Base-by-base conservation (phyloP, 75 land plant species). In the Picea sitchensis region DNA sequence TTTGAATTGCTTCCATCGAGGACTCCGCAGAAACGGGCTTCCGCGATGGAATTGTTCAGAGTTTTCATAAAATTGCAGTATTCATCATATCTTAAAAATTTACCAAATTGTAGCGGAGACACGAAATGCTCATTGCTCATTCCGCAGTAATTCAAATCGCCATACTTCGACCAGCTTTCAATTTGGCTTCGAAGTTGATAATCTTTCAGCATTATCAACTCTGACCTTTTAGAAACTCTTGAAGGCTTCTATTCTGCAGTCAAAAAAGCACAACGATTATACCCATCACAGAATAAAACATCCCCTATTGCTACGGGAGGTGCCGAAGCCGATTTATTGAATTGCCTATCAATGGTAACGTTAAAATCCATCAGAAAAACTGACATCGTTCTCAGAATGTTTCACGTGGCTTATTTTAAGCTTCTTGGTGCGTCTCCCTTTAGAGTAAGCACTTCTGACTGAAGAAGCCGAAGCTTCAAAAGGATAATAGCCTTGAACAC, bases 401-500 rank as follows among this genome's bases (percentile, higher is more conserved):
- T n/a, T n/a, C 8, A 71, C 73, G 20, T 71, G 73, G 51, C 54
- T 71, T n/a, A 71, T 71, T 11, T 71, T 18, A 0, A 71, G 21
- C 73, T 21, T 41, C 73, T 71, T 21, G 18, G 73, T 41, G 38
- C 54, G 18, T 41, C 73, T 71, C 23, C 54, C 54, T 51, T 51
- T 51, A 18, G 7, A 47, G 20, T 26, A 71, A 5, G 47, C 8
- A 18, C 0, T 41, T 11, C 51, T 11, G 0, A n/a, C 73, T 18
- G 7, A 71, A 71, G 23, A 44, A 71, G 13, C 21, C 2, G 9
- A 20, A 2, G 47, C 18, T 0, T 71, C 73, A 71, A 38, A 41
- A 71, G n/a, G 23, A 71, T 71, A 20, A 9, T 44, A 7, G 3
- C 76, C 83, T 59, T 82, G 73, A 34, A 85, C 59, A 74, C 84